Evolutionary conservation across 2,329 filamentous ascomycete species (phyloP), one percentile per base, ranked within the genome.

Genomic region (Bipolaris oryzae): DNA sequence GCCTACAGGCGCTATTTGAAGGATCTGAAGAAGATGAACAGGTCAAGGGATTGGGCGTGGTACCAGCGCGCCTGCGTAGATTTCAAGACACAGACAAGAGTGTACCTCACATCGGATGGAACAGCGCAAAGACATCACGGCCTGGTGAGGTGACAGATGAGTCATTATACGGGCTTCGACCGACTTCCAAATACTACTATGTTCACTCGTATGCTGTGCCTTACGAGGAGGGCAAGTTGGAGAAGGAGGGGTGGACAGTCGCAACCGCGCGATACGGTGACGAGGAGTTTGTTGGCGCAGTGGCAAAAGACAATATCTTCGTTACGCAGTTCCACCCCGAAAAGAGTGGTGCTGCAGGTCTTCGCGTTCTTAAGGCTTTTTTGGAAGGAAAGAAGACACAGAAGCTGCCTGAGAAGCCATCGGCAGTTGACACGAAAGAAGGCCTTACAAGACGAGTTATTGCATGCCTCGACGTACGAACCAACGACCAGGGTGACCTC

Each of bases 71-170:
- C 10, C 84, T 99, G 62, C 82, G 86, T 72, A 88, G 88, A 58
- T 99, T 99, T 79, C 81, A 91, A 73, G 87, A 91, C 74, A 76
- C 78, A 31, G 80, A 85, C 69, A 98, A 98, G 79, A 88, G 92
- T 35, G 96, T 99, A n/a, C 95, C 95, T 37, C 96, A 99, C 79
- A 99, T 99, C 76, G 95, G 95, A 53, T 99, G 95, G 95, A 99
- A 99, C 78, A 92, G 88, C 66, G 95, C 96, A 42, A 88, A 88
- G 68, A 87, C 88, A 1, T 74, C 77, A 60, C 68, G 77, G 58
- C 64, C 79, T 69, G 58, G 79, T 76, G 58, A 74, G 52, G 60
- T 72, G 66, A 59, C 70, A 3, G 72, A 78, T 16, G 78, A 85
- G 61, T 85, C 82, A 65, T 84, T 98, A 55, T 97, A 94, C 76